Base-by-base conservation (phyloP, 768 basidiomycete genomes). In the Panus rudis region DNA sequence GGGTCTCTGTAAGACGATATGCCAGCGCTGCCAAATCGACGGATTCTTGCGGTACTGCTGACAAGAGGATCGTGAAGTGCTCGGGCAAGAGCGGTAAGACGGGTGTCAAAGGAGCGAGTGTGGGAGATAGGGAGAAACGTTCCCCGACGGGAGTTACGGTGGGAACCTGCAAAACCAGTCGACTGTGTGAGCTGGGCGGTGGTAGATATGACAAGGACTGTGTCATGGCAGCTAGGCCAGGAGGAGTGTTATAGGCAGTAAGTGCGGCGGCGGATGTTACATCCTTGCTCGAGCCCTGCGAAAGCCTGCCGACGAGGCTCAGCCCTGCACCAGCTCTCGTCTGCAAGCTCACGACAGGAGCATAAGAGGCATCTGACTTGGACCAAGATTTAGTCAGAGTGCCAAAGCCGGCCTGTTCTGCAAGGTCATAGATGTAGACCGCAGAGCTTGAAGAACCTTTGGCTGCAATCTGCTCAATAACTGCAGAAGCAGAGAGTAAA, bases 301-400 rank as follows among this genome's bases (percentile, higher is more conserved):
- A 87, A 39, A 92, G 66, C 39, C 89, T 69, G 26, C 92, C 87
- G 42, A 87, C 73, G 51, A 93, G 69, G 54, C 76, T 75, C 45
- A 91, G 63, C 7, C 92, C 92, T 14, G 92, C 90, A 37, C 92
- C 92, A 4, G 82, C 73, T 46, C 92, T 72, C 19, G 87, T 90
- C 66, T 94, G 90, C 49, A 90, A 68, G 40, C 76, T 66, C 32
- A 85, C 70, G 4, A 86, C 76, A 14, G 76, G 67, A 0, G 79
- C 73, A 1, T 75, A 65, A 25, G 60, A 49, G 27, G 57, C 37
- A 37, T 53, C 57, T 3, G 69, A 55, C 14, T 70, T 60, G 3
- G 75, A 63, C 81, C 82, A 85, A 39, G 75, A 69, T 55, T 79
- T 84, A 24, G 86, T 81, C 45, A 81, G 64, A 0, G 73, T 69